phyloP scores from a whole-genome alignment of 139 green algal species.

The Tetradesmus obliquus region DNA sequence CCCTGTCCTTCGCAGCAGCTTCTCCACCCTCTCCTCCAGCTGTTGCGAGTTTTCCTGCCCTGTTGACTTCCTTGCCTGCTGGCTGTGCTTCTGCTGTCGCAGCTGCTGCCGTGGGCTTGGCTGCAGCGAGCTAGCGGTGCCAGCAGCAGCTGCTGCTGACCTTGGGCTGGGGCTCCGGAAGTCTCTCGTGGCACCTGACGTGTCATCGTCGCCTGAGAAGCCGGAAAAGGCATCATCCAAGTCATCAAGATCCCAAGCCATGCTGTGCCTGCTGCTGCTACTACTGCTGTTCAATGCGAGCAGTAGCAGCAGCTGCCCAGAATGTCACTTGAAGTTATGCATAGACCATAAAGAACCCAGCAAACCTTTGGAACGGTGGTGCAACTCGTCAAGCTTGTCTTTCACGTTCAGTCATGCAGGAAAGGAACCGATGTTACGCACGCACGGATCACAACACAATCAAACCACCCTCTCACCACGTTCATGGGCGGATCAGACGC shows the following conservation, averaged over 20 bases:
- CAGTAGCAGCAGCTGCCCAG: background rate
- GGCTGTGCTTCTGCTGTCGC: background rate
- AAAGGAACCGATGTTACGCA: too few species aligned
- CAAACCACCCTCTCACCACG: too few species aligned
- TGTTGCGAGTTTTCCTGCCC: background rate
- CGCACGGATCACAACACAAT: too few species aligned
- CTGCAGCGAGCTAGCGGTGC: background rate
- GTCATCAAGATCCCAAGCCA: background rate
- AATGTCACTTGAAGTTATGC: background rate
- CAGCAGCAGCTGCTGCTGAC: slow-evolving; percentile 6
- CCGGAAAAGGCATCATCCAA: background rate
- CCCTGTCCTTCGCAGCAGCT: background rate
- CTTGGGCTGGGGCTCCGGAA: background rate
- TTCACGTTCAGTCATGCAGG: background rate
- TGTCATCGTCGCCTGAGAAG: background rate
- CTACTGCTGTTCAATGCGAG: background rate
- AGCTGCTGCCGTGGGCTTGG: background rate
- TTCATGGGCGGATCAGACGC: too few species aligned
- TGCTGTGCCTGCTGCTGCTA: background rate
- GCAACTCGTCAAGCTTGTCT: background rate
- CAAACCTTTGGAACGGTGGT: background rate
- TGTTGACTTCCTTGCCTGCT: background rate
- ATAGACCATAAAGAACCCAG: background rate
- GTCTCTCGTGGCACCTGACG: background rate
- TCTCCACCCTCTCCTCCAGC: background rate